Evolutionary conservation across 495 filamentous ascomycete genomes (phyloP).

Genomic region (Podospora comata): DNA sequence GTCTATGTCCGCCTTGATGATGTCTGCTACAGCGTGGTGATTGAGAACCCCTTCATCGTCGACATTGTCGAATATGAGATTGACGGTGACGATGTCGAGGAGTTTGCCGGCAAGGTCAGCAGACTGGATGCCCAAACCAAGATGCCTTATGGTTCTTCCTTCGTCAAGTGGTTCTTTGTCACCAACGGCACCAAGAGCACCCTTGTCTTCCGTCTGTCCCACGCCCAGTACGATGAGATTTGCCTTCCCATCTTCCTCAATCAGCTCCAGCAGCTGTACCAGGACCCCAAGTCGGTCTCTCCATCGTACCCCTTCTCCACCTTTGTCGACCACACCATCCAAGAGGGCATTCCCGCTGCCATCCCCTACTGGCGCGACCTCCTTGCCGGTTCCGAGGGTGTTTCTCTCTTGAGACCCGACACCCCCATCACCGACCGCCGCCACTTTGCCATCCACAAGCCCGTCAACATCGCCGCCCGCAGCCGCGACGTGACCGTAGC

Average conservation of each 20-base stretch:
- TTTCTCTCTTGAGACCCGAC: slow-evolving; percentile 44
- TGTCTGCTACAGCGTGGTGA: slow-evolving; percentile 59
- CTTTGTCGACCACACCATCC: slow-evolving; percentile 51
- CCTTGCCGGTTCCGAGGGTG: slow-evolving; percentile 45
- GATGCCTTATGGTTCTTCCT: slow-evolving; percentile 59
- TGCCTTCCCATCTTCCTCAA: slow-evolving; percentile 61
- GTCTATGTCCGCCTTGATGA: slow-evolving; percentile 61
- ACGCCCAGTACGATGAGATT: slow-evolving; percentile 73
- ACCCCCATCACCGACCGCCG: slow-evolving; percentile 30
- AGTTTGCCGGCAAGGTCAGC: slow-evolving; percentile 51
- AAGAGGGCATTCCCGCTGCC: slow-evolving; percentile 30
- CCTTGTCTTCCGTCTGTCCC: slow-evolving; percentile 66
- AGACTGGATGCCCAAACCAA: slow-evolving; percentile 49
- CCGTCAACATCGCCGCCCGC: slow-evolving; percentile 42
- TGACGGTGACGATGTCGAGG: slow-evolving; percentile 48
- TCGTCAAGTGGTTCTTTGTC: slow-evolving; percentile 60
- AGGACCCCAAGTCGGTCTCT: slow-evolving; percentile 14
- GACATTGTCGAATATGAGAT: slow-evolving; percentile 55
- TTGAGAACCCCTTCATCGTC: slow-evolving; percentile 49
- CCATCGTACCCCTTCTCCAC: slow-evolving; percentile 57
- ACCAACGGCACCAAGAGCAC: slow-evolving; percentile 49
- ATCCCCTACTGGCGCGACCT: slow-evolving; percentile 58
- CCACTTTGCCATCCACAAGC: slow-evolving; percentile 39
- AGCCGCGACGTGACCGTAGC: slow-evolving; percentile 53
- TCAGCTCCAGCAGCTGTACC: slow-evolving; percentile 40